Evolutionary conservation across 768 basidiomycete genomes (phyloP).

Genomic region (Suillus decipiens): DNA sequence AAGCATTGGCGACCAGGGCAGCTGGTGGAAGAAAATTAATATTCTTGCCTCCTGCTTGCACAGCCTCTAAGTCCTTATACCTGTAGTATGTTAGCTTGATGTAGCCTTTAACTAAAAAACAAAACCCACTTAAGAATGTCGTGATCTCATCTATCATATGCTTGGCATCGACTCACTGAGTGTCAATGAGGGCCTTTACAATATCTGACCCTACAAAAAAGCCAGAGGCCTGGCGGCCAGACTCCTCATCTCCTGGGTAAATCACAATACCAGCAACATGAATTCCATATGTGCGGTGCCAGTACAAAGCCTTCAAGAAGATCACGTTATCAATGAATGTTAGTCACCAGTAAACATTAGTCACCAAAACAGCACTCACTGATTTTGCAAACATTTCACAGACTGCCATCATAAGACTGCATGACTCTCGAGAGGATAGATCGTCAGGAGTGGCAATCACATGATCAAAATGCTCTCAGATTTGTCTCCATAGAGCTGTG

Average conservation of each 20-base stretch:
- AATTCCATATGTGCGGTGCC: not conserved
- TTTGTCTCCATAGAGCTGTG: not conserved
- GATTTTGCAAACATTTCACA: not conserved
- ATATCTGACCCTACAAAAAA: not conserved
- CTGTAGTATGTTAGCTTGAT: conserved; percentile 1
- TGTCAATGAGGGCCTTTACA: conserved; percentile 2
- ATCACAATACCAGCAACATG: not conserved
- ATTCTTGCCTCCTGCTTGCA: conserved; percentile 1
- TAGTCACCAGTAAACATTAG: not conserved
- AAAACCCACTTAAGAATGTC: not conserved
- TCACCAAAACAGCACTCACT: not conserved
- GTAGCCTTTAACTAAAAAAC: not conserved
- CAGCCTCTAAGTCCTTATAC: not conserved
- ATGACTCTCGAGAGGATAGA: not conserved
- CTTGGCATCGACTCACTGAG: not conserved
- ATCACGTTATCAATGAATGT: not conserved
- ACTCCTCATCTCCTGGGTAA: conserved; percentile 6
- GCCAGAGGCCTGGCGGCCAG: not conserved
- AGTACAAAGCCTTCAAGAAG: conserved; percentile 3
- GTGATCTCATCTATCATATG: not conserved
- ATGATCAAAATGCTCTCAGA: not conserved
- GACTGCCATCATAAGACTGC: not conserved
- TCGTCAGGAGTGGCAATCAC: not conserved
- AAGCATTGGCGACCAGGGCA: not conserved
- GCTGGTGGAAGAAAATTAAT: not conserved